Conservation (phyloP, 2,329 filamentous ascomycete genomes). For the Monascus ruber region DNA sequence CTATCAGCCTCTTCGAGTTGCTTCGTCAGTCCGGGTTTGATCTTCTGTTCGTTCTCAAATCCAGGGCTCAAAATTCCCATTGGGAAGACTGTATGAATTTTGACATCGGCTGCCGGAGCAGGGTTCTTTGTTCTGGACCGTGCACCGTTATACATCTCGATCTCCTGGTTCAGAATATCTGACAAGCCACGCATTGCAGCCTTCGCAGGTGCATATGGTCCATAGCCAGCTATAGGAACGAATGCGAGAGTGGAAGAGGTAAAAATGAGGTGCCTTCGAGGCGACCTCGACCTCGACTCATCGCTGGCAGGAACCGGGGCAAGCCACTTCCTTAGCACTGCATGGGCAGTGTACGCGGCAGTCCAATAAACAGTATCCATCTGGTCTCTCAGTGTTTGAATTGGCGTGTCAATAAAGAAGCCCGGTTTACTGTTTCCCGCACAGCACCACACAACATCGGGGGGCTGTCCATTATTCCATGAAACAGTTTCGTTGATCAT, state of each 20-base stretch:
- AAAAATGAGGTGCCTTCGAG: conserved; percentile 66
- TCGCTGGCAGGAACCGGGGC: conserved; percentile 19
- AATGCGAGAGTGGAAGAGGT: conserved; percentile 70
- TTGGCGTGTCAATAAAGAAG: conserved; percentile 64
- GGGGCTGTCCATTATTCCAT: conserved; percentile 65
- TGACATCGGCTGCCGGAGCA: conserved; percentile 53
- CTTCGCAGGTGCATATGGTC: conserved; percentile 73
- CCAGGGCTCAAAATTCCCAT: conserved; percentile 73
- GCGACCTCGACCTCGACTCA: conserved; percentile 20
- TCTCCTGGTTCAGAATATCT: conserved; percentile 73
- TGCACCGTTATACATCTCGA: conserved; percentile 69
- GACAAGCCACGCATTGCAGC: conserved; percentile 71
- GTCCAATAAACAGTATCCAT: conserved; percentile 94
- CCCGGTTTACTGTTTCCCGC: conserved; percentile 64
- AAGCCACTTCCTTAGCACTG: conserved; percentile 66
- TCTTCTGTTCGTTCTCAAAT: conserved; percentile 60
- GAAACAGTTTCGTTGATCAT: conserved; percentile 59
- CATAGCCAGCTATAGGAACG: conserved; percentile 69
- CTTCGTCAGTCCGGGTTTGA: conserved; percentile 70
- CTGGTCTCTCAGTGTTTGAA: conserved; percentile 57
- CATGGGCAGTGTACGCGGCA: conserved; percentile 73
- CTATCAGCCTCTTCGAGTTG: conserved; percentile 75
- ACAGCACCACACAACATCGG: conserved; percentile 85
- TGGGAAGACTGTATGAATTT: conserved; percentile 72
- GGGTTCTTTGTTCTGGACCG: conserved; percentile 26